Conservation (phyloP, 169 alveolate genomes). For the Besnoitia besnoiti region DNA sequence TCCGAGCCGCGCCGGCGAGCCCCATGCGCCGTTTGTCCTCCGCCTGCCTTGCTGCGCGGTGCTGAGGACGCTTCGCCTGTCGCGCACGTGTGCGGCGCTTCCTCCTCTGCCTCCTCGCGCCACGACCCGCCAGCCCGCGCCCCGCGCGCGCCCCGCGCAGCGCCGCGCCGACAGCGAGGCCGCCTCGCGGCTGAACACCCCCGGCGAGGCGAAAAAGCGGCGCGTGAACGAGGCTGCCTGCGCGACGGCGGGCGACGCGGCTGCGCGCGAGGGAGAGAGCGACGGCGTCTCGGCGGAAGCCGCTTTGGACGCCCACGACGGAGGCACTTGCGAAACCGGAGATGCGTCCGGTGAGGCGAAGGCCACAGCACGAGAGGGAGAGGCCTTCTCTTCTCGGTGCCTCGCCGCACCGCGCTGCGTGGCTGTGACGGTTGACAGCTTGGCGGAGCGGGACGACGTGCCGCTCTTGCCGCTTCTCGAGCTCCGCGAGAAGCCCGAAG, state of each 20-base stretch:
- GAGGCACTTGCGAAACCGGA: too few species aligned
- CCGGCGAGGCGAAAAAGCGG: not conserved
- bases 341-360: too few species aligned
- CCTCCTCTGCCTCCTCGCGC: not conserved
- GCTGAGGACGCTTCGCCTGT: not conserved
- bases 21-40: not conserved
- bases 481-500: conserved; percentile 22
- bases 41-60: conserved; percentile 16
- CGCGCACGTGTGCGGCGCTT: not conserved
- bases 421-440: conserved; percentile 20
- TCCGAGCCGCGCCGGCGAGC: not conserved
- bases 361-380: not conserved
- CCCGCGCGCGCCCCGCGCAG: not conserved
- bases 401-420: not conserved
- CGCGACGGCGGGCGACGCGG: not conserved
- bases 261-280: not conserved
- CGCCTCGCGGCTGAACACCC: not conserved
- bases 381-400: not conserved
- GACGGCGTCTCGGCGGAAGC: not conserved
- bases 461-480: conserved; percentile 46
- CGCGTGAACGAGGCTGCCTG: too few species aligned
- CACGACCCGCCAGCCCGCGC: not conserved
- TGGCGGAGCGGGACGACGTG: conserved; percentile 35
- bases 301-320: not conserved
- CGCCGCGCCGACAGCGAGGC: not conserved